Evolutionary conservation across 2,329 filamentous ascomycete genomes (phyloP), one percentile per base, ranked within the genome.

Genomic region (Ampelomyces quisqualis): DNA sequence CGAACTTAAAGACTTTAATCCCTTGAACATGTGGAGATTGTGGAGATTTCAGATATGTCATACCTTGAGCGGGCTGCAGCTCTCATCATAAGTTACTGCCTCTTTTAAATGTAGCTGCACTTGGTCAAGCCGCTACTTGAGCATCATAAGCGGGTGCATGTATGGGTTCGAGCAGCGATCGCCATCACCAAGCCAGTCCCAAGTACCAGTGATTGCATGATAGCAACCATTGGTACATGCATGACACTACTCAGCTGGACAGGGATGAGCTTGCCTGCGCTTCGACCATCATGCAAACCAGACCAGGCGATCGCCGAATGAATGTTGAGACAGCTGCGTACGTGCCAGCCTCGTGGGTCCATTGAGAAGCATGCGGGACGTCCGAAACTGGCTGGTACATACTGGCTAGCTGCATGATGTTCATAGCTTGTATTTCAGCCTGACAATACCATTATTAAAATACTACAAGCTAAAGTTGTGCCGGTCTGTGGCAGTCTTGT

Each of bases 1-100:
- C 53, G 24, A 6, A 56, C 55, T 49, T 28, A 58, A 48, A 31
- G 43, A 53, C 31, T 40, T 43, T 19, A 53, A 35, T 34, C 47
- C 44, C 34, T 43, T 44, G 32, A 58, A 44, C 53, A 58, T 58
- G 33, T 55, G 52, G 53, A 44, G 20, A 43, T 21, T 21, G n/a
- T n/a, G n/a, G n/a, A n/a, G n/a, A n/a, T n/a, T 15, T 17, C 22
- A 40, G 17, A n/a, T 29, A 38, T 29, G 11, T 32, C 23, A 30
- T 38, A 33, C 34, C 14, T 17, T 29, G 30, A 9, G 15, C 35
- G 24, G 32, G 28, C 29, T 20, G 42, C 38, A 23, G 32, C 13
- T 9, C 21, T 44, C 37, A 20, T 30, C 40, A 39, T 47, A 51
- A 38, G 47, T 40, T 33, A 9, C 41, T 18, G 34, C 13, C 15